Conservation (phyloP, 768 basidiomycete genomes). For the Suillus occidentalis region DNA sequence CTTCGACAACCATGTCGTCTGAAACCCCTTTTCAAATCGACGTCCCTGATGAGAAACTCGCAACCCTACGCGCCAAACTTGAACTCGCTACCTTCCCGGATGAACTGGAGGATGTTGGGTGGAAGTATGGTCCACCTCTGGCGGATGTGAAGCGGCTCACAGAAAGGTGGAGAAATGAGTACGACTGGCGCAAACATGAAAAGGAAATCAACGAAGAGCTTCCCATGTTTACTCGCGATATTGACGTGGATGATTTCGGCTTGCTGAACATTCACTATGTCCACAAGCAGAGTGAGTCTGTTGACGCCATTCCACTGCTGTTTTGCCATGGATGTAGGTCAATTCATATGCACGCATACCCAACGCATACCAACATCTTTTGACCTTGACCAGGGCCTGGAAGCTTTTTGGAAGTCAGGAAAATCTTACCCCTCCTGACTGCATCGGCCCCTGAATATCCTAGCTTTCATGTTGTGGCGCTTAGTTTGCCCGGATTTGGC, state of each 20-base stretch:
- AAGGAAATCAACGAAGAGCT: constrained; percentile 40
- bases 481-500: constrained; percentile 36
- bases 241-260: constrained; percentile 48
- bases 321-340: constrained; percentile 58
- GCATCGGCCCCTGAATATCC: constrained; percentile 42
- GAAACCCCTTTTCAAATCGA: constrained; percentile 49
- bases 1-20: constrained; percentile 20
- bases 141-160: constrained; percentile 48
- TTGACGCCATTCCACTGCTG: constrained; percentile 55
- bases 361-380: neutral
- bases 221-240: constrained; percentile 43
- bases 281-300: constrained; percentile 47
- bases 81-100: constrained; percentile 52
- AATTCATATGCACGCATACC: neutral
- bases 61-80: constrained; percentile 46
- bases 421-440: constrained; percentile 51
- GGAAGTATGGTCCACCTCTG: constrained; percentile 54
- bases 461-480: constrained; percentile 61
- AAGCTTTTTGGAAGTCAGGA: constrained; percentile 55
- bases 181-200: constrained; percentile 58
- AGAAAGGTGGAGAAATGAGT: constrained; percentile 50
- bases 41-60: constrained; percentile 43
- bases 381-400: constrained; percentile 51
- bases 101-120: constrained; percentile 50
- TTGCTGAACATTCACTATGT: constrained; percentile 58